These are phyloP conservation scores for Triticum turgidum DNA, from an alignment of 176 grass and related monocot species.

Conservation along the genomic window DNA sequence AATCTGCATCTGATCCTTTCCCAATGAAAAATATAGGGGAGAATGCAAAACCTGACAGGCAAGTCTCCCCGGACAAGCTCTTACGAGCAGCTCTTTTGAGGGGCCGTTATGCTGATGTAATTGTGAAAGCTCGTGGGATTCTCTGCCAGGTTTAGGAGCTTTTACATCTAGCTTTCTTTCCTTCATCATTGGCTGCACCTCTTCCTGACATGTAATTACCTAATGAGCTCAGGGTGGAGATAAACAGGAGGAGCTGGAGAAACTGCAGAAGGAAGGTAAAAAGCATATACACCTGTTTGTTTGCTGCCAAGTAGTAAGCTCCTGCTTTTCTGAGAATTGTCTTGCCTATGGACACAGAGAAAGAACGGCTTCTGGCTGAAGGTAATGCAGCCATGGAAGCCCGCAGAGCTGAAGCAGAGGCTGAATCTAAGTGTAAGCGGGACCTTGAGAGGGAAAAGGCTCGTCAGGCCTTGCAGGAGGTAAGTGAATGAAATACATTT, in stretches of 20 bases:
- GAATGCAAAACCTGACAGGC: constrained; percentile 53
- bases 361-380: constrained; percentile 77
- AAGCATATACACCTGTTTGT: neutral
- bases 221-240: constrained; percentile 64
- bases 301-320: neutral
- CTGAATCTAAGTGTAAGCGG: constrained; percentile 73
- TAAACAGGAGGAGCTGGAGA: constrained; percentile 87
- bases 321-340: neutral
- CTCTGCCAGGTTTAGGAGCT: constrained; percentile 59
- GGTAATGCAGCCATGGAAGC: constrained; percentile 92
- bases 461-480: constrained; percentile 84
- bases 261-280: constrained; percentile 90
- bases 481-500: constrained; percentile 29
- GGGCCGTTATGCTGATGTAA: constrained; percentile 81
- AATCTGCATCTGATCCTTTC: constrained; percentile 64
- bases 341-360: constrained; percentile 51
- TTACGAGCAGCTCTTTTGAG: constrained; percentile 80
- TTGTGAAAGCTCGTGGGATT: constrained; percentile 81
- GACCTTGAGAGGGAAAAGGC: constrained; percentile 85
- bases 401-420: constrained; percentile 76
- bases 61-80: constrained; percentile 73
- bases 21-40: constrained; percentile 74
- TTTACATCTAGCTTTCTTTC: neutral
- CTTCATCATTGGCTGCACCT: neutral
- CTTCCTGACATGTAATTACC: neutral